Percentiles rank a stretch among this genome's conserved stretches.
These are phyloP conservation scores for Hypomontagnella monticulosa DNA, from an alignment of 495 filamentous ascomycete genomes.

Conservation along the genomic window DNA sequence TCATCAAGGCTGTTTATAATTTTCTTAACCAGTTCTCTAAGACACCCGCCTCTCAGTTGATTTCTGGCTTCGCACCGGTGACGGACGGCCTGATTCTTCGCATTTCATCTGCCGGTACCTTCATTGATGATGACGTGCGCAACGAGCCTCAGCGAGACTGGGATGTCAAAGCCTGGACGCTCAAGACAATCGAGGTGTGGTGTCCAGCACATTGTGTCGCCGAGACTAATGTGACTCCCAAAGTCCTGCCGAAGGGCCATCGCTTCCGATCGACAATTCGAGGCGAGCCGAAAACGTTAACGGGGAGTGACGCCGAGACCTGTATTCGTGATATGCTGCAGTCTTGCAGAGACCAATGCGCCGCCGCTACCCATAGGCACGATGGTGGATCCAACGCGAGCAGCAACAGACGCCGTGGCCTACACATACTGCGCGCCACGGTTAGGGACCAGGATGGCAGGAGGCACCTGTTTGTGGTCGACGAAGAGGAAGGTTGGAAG, in stretches of 20 bases:
- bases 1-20: slow-evolving; percentile 88
- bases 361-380: slow-evolving; percentile 50
- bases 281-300: slow-evolving; percentile 57
- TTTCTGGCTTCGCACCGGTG: slow-evolving; percentile 75
- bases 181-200: slow-evolving; percentile 92
- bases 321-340: slow-evolving; percentile 67
- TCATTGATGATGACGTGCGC: slow-evolving; percentile 94
- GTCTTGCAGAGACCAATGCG: slow-evolving; percentile 70
- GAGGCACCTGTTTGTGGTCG: slow-evolving; percentile 82
- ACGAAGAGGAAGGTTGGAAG: slow-evolving; percentile 92
- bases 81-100: slow-evolving; percentile 84
- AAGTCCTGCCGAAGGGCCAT: slow-evolving; percentile 10
- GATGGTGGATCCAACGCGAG: slow-evolving; percentile 46
- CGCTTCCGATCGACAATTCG: slow-evolving; percentile 43
- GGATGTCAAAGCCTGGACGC: slow-evolving; percentile 97
- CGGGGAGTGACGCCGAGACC: slow-evolving; percentile 69
- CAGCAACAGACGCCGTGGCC: slow-evolving; percentile 61
- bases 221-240: slow-evolving; percentile 46
- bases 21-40: slow-evolving; percentile 87
- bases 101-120: slow-evolving; percentile 89
- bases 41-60: slow-evolving; percentile 81
- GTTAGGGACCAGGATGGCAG: slow-evolving; percentile 86
- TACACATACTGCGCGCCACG: slow-evolving; percentile 84
- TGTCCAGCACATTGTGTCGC: slow-evolving; percentile 65
- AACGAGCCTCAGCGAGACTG: slow-evolving; percentile 91